phyloP scores from a whole-genome alignment of 2,329 filamentous ascomycete species.

The Macrophomina phaseolina region DNA sequence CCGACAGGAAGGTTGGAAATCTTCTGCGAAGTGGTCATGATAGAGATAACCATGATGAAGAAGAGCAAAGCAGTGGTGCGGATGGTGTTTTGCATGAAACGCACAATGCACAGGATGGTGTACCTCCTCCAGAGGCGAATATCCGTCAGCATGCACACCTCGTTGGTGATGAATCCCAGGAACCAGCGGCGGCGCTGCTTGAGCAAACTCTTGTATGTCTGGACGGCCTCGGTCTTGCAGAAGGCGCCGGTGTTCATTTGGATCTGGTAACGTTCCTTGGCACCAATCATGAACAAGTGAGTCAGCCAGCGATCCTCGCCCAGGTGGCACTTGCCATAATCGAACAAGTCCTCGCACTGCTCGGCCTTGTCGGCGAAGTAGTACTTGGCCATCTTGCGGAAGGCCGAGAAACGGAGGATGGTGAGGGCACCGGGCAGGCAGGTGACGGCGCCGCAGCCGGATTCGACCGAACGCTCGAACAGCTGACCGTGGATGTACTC shows the following conservation, averaged over 20 bases:
- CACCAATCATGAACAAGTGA: constrained; percentile 98
- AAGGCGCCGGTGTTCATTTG: constrained; percentile 98
- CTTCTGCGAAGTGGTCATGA: constrained; percentile 82
- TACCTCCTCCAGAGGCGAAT: constrained; percentile 90
- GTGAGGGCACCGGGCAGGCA: constrained; percentile 95
- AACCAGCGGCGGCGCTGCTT: constrained; percentile 98
- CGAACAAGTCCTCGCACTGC: constrained; percentile 93
- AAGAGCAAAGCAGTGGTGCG: constrained; percentile 92
- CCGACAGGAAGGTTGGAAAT: constrained; percentile 83
- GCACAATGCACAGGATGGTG: constrained; percentile 81
- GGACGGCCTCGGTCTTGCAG: constrained; percentile 97
- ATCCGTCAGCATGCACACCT: constrained; percentile 97
- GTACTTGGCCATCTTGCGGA: constrained; percentile 95
- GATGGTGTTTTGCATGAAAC: constrained; percentile 96
- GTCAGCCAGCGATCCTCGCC: constrained; percentile 97
- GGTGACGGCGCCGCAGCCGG: constrained; percentile 90
- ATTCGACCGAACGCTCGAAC: constrained; percentile 94
- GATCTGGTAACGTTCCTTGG: constrained; percentile 91
- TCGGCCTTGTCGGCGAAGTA: constrained; percentile 98
- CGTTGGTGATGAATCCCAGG: constrained; percentile 95
- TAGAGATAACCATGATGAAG: constrained; percentile 87
- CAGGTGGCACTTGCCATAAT: constrained; percentile 93
- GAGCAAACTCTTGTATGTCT: constrained; percentile 81
- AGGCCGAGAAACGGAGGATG: constrained; percentile 93
- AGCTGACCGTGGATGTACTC: constrained; percentile 97